A percentile compares a stretch with the other conserved stretches of the same genome.
These are phyloP conservation scores for Nemania abortiva DNA, from an alignment of 2,329 filamentous ascomycete genomes.

Conservation along the genomic window DNA sequence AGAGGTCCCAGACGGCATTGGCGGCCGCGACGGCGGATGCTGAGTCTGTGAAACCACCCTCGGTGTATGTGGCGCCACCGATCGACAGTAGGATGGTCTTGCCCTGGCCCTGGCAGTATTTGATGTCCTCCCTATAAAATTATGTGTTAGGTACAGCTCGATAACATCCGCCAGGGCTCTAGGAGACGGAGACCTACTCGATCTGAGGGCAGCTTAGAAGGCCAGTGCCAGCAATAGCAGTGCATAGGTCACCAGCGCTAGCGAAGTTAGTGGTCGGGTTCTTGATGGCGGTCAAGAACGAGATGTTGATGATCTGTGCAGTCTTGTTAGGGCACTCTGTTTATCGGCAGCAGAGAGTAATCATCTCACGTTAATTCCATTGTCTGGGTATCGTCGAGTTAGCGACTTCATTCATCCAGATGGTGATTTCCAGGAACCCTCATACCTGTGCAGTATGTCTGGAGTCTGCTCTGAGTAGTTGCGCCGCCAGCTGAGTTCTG, in stretches of 20 bases:
- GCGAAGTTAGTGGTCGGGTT: slow-evolving; percentile 72
- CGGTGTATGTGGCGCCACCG: slow-evolving; percentile 76
- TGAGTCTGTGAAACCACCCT: slow-evolving; percentile 72
- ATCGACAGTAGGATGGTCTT: slow-evolving; percentile 81
- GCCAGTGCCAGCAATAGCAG: slow-evolving; percentile 66
- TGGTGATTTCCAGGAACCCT: not conserved
- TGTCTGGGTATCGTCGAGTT: slow-evolving; percentile 50
- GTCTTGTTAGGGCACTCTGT: slow-evolving; percentile 17
- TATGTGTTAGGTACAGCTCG: slow-evolving; percentile 20
- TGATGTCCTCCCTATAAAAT: slow-evolving; percentile 60
- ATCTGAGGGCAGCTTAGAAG: slow-evolving; percentile 73
- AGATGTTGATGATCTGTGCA: slow-evolving; percentile 69
- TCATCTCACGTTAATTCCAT: slow-evolving; percentile 59
- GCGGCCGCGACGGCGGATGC: slow-evolving; percentile 67
- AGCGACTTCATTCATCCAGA: not conserved
- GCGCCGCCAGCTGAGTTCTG: slow-evolving; percentile 71
- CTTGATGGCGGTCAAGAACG: slow-evolving; percentile 71
- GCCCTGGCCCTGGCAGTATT: slow-evolving; percentile 71
- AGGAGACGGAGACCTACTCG: slow-evolving; percentile 61
- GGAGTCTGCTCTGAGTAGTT: slow-evolving; percentile 65
- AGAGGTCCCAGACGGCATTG: slow-evolving; percentile 75
- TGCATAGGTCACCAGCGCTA: slow-evolving; percentile 72
- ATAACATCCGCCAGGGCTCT: slow-evolving; percentile 19
- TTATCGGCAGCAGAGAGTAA: not conserved
- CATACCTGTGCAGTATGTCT: slow-evolving; percentile 69